Evolutionary conservation across 148 eudicot genomes (phyloP).

Genomic region (Salicornia ramosissima): DNA sequence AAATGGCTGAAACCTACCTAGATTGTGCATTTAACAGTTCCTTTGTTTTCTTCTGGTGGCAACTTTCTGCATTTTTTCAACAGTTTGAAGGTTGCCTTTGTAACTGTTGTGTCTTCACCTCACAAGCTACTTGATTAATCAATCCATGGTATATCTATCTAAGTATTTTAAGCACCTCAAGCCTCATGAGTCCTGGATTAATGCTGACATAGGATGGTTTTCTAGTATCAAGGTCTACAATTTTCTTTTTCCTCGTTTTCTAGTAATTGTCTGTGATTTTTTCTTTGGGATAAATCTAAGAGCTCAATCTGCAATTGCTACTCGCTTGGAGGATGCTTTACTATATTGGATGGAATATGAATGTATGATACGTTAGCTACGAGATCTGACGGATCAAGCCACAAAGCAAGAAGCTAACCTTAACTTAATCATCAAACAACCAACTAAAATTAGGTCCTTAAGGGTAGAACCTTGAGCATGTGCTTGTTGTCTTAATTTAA

Average conservation of each 20-base stretch:
- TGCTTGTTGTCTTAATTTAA: conserved; percentile 2
- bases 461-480: neutral
- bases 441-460: neutral
- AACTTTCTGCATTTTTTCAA: neutral
- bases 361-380: neutral
- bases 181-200: neutral
- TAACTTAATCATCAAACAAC: neutral
- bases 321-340: neutral
- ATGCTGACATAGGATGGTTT: neutral
- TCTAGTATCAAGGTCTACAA: neutral
- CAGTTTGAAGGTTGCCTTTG: neutral
- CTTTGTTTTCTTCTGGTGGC: neutral
- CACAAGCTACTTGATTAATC: neutral
- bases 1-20: neutral
- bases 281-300: neutral
- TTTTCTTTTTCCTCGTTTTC: neutral
- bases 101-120: neutral
- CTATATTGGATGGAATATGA: neutral
- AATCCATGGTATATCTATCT: neutral
- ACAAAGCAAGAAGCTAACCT: neutral
- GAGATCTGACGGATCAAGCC: neutral
- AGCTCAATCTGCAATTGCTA: neutral
- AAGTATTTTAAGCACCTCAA: neutral
- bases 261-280: neutral
- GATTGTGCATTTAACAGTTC: neutral